A percentile compares a stretch with the other conserved stretches of the same genome.
phyloP scores from a whole-genome alignment of 1,139 yeast species.

The Candida sanyaensis region DNA sequence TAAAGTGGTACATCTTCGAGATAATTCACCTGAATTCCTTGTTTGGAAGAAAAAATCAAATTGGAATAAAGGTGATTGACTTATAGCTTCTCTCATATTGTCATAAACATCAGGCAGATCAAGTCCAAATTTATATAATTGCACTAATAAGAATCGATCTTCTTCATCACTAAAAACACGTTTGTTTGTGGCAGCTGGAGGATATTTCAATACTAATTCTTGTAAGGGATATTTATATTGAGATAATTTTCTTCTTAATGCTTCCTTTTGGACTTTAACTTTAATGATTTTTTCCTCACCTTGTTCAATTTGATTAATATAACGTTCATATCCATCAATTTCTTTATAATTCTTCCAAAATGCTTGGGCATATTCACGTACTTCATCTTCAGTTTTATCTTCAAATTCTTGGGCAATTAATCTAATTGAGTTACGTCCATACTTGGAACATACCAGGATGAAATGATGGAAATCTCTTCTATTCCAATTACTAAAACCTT shows the following conservation, averaged over 20 bases:
- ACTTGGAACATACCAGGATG: conserved; percentile 58
- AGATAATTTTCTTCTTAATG: conserved; percentile 62
- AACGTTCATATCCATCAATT: conserved; percentile 74
- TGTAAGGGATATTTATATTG: conserved; percentile 65
- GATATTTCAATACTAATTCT: conserved; percentile 60
- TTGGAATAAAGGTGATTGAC: conserved; percentile 62
- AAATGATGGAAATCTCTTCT: conserved; percentile 73
- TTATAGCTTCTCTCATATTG: conserved; percentile 58
- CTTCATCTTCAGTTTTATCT: conserved; percentile 68
- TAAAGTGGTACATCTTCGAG: conserved; percentile 68
- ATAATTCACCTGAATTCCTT: conserved; percentile 62
- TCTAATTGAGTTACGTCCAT: conserved; percentile 66
- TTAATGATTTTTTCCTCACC: conserved; percentile 73
- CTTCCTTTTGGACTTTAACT: conserved; percentile 62
- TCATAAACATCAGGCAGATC: conserved; percentile 69
- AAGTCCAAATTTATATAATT: conserved; percentile 64
- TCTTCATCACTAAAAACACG: conserved; percentile 72
- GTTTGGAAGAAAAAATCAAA: conserved; percentile 74
- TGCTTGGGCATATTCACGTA: conserved; percentile 61
- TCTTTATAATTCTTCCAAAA: conserved; percentile 68
- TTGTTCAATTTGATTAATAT: conserved; percentile 64
- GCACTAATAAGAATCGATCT: conserved; percentile 68
- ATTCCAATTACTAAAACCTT: conserved; percentile 70
- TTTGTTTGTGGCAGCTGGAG: conserved; percentile 58
- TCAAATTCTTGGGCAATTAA: conserved; percentile 66